phyloP scores from a whole-genome alignment of 2,329 filamentous ascomycete species.

The Calonectria pseudoturangicola region DNA sequence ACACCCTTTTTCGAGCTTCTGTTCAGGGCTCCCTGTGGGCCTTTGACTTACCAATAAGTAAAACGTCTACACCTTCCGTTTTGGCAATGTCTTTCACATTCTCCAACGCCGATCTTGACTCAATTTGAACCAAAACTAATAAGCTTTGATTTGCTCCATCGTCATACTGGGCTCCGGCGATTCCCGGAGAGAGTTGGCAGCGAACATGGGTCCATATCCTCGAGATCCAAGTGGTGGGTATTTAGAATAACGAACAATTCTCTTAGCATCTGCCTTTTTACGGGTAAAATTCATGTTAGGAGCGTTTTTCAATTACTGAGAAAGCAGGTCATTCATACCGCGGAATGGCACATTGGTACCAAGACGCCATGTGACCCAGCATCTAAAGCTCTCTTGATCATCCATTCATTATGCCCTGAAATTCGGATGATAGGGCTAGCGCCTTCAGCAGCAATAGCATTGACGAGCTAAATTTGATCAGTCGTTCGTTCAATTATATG shows the following conservation, averaged over 20 bases:
- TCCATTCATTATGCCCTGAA: slow-evolving; percentile 26
- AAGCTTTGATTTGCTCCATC: slow-evolving; percentile 17
- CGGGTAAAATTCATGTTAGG: neutral
- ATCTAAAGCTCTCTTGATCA: slow-evolving; percentile 31
- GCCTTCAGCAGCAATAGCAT: slow-evolving; percentile 21
- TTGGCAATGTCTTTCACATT: slow-evolving; percentile 28
- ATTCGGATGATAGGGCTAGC: slow-evolving; percentile 30
- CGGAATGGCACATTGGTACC: slow-evolving; percentile 26
- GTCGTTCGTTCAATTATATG: neutral
- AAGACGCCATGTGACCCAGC: slow-evolving; percentile 22
- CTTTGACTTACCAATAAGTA: slow-evolving; percentile 27
- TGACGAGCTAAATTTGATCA: slow-evolving; percentile 11
- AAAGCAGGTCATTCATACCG: slow-evolving; percentile 9
- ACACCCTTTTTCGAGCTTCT: neutral
- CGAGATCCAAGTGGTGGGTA: slow-evolving; percentile 28
- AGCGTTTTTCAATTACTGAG: neutral
- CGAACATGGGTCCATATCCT: slow-evolving; percentile 30
- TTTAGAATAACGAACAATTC: slow-evolving; percentile 24
- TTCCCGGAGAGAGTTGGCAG: slow-evolving; percentile 14
- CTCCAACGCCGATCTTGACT: slow-evolving; percentile 20
- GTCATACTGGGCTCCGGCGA: slow-evolving; percentile 21
- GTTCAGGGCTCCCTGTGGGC: neutral
- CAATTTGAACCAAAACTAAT: slow-evolving; percentile 26
- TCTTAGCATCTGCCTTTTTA: slow-evolving; percentile 20
- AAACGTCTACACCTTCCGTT: slow-evolving; percentile 26